These are phyloP conservation scores for Cryphonectria nitschkei DNA, from an alignment of 2,329 filamentous ascomycete species.

Conservation along the genomic window DNA sequence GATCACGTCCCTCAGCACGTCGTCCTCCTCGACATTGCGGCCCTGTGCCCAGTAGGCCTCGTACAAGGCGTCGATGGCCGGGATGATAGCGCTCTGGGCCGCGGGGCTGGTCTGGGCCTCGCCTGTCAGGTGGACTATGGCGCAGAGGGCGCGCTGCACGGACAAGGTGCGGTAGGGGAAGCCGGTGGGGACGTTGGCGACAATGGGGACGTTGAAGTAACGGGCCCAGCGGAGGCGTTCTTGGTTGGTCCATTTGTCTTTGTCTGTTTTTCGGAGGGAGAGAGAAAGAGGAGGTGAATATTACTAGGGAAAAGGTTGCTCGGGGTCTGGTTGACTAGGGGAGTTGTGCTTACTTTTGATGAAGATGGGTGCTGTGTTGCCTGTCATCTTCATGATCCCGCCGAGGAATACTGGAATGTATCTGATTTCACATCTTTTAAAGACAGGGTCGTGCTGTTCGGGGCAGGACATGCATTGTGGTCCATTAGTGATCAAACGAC, in stretches of 20 bases:
- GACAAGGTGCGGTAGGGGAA: slow-evolving; percentile 43
- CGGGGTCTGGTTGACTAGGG: not conserved
- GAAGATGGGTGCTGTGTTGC: slow-evolving; percentile 41
- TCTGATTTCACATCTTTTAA: slow-evolving; percentile 34
- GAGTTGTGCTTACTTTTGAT: slow-evolving; percentile 40
- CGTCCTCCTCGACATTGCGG: slow-evolving; percentile 34
- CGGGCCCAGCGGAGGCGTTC: slow-evolving; percentile 43
- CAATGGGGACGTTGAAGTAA: slow-evolving; percentile 42
- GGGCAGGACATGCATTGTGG: too few relatives aligned
- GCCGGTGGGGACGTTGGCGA: slow-evolving; percentile 35
- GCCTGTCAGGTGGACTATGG: slow-evolving; percentile 33
- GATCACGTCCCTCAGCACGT: slow-evolving; percentile 36
- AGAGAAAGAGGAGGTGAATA: not conserved
- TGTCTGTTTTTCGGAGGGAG: slow-evolving; percentile 37
- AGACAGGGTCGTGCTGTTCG: slow-evolving; percentile 19
- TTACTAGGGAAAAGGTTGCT: too few relatives aligned
- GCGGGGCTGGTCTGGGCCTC: slow-evolving; percentile 23
- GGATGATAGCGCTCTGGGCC: slow-evolving; percentile 30
- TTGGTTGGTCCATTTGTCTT: slow-evolving; percentile 41
- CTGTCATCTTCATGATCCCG: slow-evolving; percentile 43
- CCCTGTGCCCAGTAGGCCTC: slow-evolving; percentile 40
- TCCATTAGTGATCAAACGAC: not conserved
- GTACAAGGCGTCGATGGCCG: slow-evolving; percentile 40
- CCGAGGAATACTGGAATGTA: slow-evolving; percentile 45
- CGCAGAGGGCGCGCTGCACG: slow-evolving; percentile 41